Evolutionary conservation across 108 stramenopile species (phyloP).

Genomic region (Pseudonitzschia pungens): DNA sequence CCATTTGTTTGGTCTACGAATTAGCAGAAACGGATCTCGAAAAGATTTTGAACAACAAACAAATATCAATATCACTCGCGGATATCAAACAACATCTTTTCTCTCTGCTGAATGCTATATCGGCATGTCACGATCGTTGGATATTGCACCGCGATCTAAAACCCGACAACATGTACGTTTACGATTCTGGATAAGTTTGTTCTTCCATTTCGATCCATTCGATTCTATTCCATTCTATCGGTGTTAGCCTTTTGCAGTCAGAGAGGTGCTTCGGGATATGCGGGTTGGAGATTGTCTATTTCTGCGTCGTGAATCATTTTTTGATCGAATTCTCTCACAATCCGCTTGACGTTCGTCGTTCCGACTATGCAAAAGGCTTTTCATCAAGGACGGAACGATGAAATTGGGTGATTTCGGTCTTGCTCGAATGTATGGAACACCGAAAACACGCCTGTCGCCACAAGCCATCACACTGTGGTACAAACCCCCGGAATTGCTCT

Average conservation of each 20-base stretch:
- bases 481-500: slow-evolving; percentile 91
- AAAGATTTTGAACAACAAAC: slow-evolving; percentile 81
- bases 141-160: slow-evolving; percentile 90
- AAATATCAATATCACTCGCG: slow-evolving; percentile 75
- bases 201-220: neutral
- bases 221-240: neutral
- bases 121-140: slow-evolving; percentile 87
- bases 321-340: too few relatives aligned
- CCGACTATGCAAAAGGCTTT: slow-evolving; percentile 35
- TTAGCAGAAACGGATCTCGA: slow-evolving; percentile 89
- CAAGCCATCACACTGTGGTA: slow-evolving; percentile 97
- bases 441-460: slow-evolving; percentile 76
- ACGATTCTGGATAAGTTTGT: neutral
- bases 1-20: slow-evolving; percentile 89
- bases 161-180: slow-evolving; percentile 62
- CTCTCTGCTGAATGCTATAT: slow-evolving; percentile 67
- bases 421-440: slow-evolving; percentile 85
- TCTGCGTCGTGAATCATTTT: too few relatives aligned
- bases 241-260: neutral
- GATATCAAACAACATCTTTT: slow-evolving; percentile 84
- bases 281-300: too few relatives aligned
- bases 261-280: neutral
- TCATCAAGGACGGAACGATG: slow-evolving; percentile 84
- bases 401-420: slow-evolving; percentile 91
- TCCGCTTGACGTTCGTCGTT: neutral